Percentiles rank a stretch among this genome's conserved stretches.
These are phyloP conservation scores for Aspergillus thermomutatus DNA, from an alignment of 2,329 filamentous ascomycete genomes.

Conservation along the genomic window DNA sequence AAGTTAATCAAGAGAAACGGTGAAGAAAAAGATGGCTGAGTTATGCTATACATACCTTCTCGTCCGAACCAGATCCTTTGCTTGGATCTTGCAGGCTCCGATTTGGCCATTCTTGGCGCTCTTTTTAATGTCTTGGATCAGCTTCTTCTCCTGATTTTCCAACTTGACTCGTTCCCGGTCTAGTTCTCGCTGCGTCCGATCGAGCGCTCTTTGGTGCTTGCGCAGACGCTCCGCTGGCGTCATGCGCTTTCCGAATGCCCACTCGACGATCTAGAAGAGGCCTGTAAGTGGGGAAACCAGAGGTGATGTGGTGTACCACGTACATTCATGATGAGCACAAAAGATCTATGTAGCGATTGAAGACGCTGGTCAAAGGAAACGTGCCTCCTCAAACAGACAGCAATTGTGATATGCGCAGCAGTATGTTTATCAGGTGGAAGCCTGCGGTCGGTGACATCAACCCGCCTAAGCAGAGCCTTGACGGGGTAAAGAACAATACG, in stretches of 20 bases:
- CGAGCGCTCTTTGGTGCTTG: slow-evolving; percentile 87
- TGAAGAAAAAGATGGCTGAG: neutral
- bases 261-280: slow-evolving; percentile 79
- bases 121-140: slow-evolving; percentile 95
- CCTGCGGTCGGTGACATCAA: slow-evolving; percentile 7
- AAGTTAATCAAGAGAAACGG: slow-evolving; percentile 1
- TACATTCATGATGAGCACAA: slow-evolving; percentile 11
- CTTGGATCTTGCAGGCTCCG: slow-evolving; percentile 97
- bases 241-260: slow-evolving; percentile 99
- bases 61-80: slow-evolving; percentile 92
- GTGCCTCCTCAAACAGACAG: neutral
- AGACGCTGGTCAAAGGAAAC: neutral
- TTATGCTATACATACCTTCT: slow-evolving; percentile 55
- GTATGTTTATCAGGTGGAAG: neutral
- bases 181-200: slow-evolving; percentile 94
- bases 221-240: slow-evolving; percentile 70
- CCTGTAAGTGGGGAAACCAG: slow-evolving; percentile 7
- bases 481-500: neutral
- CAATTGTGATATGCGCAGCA: neutral
- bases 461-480: neutral
- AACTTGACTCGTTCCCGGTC: slow-evolving; percentile 93
- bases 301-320: slow-evolving; percentile 4
- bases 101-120: slow-evolving; percentile 97
- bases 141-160: slow-evolving; percentile 97
- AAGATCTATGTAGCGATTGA: neutral